Evolutionary conservation across 2,329 filamentous ascomycete species (phyloP), one percentile per base, ranked within the genome.

Genomic region (Chrysoporthe austroafricana): DNA sequence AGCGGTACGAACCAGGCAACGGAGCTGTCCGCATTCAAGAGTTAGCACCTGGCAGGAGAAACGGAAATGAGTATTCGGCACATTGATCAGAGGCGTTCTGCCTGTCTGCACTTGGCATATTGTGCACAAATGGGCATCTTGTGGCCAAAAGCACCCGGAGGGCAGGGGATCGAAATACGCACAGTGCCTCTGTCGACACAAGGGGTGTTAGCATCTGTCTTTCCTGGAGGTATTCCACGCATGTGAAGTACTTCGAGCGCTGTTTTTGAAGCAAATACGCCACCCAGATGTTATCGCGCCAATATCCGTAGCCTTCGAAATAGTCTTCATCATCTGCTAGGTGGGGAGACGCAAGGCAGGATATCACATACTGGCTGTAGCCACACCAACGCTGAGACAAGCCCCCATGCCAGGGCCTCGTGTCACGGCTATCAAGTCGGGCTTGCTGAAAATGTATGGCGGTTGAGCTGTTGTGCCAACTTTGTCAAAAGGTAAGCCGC

Each of bases 361-460:
- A 26, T 8, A 48, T 32, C 43, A 61, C 59, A 16, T 61, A 61
- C 59, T 98, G 21, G 93, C 96, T 32, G 89, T 90, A 75, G 93
- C 90, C 13, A 98, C 78, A 0, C 96, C 96, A 18, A 90, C 88
- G 26, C 88, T 85, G 42, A 99, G 84, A 73, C 92, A 93, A 5
- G 90, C 85, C 42, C 86, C 82, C 92, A 97, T 97, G 26, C 96
- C 96, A 0, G 96, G 96, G 0, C 96, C 96, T 66, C 95, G 86
- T 7, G 96, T 98, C 18, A 92, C 94, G 7, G 92, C 88, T n/a
- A 99, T 84, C 70, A 97, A 91, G 79, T 97, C 92, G 0, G 93
- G 93, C 54, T 86, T 84, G 70, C 78, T 77, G 62, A 80, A 81
- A 13, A 72, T 62, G 34, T 70, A 73, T 16, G 70, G 71, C 3